Conservation (phyloP, 768 basidiomycete genomes). For the Hygrocybe punicea region DNA sequence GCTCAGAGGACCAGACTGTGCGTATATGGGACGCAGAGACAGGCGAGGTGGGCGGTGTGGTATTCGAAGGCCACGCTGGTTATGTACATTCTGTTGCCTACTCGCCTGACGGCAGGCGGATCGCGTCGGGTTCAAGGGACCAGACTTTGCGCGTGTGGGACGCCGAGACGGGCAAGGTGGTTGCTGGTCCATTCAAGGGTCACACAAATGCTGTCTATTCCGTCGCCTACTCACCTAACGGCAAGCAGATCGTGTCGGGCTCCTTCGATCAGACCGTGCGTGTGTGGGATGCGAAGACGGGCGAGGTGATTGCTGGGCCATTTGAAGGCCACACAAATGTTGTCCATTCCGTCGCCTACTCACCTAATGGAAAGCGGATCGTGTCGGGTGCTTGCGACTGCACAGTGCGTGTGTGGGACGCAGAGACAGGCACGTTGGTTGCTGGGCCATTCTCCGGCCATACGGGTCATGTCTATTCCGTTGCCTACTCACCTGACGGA, state of each 20-base stretch:
- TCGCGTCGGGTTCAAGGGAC: conserved; percentile 21
- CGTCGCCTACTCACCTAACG: conserved; percentile 27
- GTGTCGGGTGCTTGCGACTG: conserved; percentile 20
- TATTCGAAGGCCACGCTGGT: conserved; percentile 74
- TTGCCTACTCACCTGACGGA: conserved; percentile 13
- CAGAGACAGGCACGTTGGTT: not conserved
- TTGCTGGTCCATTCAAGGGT: conserved; percentile 44
- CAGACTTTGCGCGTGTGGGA: conserved; percentile 16
- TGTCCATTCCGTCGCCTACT: conserved; percentile 22
- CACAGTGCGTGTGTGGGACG: conserved; percentile 18
- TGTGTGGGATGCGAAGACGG: conserved; percentile 10
- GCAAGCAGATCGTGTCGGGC: conserved; percentile 20
- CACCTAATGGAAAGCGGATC: conserved; percentile 23
- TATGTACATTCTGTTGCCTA: conserved; percentile 35
- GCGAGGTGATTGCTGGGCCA: too few relatives aligned
- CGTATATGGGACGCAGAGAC: conserved; percentile 11
- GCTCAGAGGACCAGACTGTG: conserved; percentile 16
- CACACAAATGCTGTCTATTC: conserved; percentile 59
- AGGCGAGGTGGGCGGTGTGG: too few relatives aligned
- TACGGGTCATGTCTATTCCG: conserved; percentile 8
- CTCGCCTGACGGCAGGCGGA: conserved; percentile 23
- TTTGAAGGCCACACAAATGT: conserved; percentile 75
- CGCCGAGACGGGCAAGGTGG: not conserved
- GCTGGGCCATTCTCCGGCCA: conserved; percentile 27
- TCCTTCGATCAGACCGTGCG: conserved; percentile 14